Conservation (phyloP, 2,329 filamentous ascomycete genomes). For the Gliomastix tumulicola region DNA sequence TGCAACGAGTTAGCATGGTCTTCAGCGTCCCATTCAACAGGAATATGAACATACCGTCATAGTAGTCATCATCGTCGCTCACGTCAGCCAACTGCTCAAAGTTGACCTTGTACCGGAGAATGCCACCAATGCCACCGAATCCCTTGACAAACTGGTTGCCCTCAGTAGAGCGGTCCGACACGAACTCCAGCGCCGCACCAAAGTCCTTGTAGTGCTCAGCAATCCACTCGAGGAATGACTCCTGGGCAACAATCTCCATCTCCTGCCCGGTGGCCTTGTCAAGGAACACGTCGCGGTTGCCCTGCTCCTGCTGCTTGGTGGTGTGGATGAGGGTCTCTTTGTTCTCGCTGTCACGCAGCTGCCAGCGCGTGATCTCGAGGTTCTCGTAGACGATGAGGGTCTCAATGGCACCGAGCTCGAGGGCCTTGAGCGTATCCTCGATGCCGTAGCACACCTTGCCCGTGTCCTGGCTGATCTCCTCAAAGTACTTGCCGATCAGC, state of each 20-base stretch:
- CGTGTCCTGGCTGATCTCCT: conserved; percentile 96
- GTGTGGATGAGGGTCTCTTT: conserved; percentile 74
- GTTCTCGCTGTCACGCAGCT: conserved; percentile 72
- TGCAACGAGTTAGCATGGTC: no score
- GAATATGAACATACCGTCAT: conserved; percentile 54
- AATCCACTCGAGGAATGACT: conserved; percentile 98
- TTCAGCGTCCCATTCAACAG: no score
- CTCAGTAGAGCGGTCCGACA: conserved; percentile 94
- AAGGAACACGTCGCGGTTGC: conserved; percentile 76
- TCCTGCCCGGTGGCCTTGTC: conserved; percentile 94
- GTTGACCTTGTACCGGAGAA: conserved; percentile 99
- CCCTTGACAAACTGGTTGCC: conserved; percentile 99
- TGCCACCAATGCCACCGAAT: conserved; percentile 95
- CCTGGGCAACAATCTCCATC: conserved; percentile 86
- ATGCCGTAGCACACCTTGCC: conserved; percentile 97
- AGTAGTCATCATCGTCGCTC: conserved; percentile 93
- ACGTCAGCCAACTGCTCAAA: conserved; percentile 96
- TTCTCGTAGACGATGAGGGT: conserved; percentile 96
- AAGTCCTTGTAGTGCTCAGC: conserved; percentile 98
- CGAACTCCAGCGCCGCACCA: conserved; percentile 90
- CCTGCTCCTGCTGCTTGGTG: conserved; percentile 68
- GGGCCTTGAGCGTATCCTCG: conserved; percentile 92
- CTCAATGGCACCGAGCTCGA: conserved; percentile 93
- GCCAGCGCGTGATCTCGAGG: conserved; percentile 87
- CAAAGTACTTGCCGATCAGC: conserved; percentile 97